A percentile compares a stretch with the other conserved stretches of the same genome.
These are phyloP conservation scores for Monosporascus cannonballus DNA, from an alignment of 2,329 filamentous ascomycete genomes.

Conservation along the genomic window DNA sequence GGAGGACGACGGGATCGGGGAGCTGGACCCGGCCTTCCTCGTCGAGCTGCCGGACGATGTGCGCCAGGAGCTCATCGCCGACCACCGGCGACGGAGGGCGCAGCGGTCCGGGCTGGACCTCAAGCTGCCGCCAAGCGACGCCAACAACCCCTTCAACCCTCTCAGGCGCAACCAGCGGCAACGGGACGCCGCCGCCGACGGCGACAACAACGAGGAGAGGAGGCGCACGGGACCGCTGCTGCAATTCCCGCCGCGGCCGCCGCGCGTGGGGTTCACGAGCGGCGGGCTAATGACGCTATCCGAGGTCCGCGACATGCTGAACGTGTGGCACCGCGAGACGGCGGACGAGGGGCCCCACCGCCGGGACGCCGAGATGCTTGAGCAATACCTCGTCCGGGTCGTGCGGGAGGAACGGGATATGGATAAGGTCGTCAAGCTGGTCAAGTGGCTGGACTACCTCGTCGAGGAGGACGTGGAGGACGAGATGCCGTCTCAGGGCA, in stretches of 20 bases:
- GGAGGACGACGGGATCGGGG: conserved; percentile 33
- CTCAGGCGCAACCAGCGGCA: conserved; percentile 10
- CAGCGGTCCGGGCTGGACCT: conserved; percentile 46
- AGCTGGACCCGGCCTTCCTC: conserved; percentile 67
- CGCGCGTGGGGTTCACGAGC: conserved; percentile 40
- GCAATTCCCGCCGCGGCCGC: conserved; percentile 39
- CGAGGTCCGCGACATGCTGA: conserved; percentile 69
- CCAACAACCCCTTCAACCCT: conserved; percentile 13
- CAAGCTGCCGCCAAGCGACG: conserved; percentile 14
- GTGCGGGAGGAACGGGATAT: conserved; percentile 72
- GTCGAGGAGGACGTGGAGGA: conserved; percentile 41
- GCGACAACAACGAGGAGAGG: conserved; percentile 9
- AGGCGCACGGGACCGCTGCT: conserved; percentile 33
- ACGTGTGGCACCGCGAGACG: conserved; percentile 71
- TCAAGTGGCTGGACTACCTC: conserved; percentile 60
- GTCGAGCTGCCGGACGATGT: conserved; percentile 78
- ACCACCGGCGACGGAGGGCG: conserved; percentile 61
- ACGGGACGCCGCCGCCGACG: conserved; percentile 7
- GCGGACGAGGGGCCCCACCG: conserved; percentile 67
- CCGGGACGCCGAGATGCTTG: conserved; percentile 71
- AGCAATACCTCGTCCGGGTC: conserved; percentile 65
- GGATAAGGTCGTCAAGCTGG: conserved; percentile 63
- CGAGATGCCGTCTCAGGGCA: conserved; percentile 20
- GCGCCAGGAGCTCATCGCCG: conserved; percentile 68
- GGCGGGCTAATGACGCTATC: conserved; percentile 34